A percentile compares a stretch with the other conserved stretches of the same genome.
Conservation (phyloP, 768 basidiomycete species). For the Auriscalpium orientale region DNA sequence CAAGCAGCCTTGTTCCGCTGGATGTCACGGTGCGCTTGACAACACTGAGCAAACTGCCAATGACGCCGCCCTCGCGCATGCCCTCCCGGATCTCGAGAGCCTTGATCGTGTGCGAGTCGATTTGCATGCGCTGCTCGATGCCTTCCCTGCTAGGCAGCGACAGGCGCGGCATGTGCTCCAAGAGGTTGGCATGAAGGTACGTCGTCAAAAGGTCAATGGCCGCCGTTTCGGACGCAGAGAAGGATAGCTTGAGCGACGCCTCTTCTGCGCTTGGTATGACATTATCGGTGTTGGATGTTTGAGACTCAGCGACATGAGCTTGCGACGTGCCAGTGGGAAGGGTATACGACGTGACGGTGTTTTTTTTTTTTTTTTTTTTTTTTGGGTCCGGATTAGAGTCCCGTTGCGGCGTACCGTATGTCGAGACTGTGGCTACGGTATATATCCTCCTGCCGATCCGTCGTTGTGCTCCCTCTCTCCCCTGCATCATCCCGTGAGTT, state of each 20-base stretch:
- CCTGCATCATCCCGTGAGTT: too few species aligned
- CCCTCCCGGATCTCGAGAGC: constrained; percentile 81
- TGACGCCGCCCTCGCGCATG: constrained; percentile 60
- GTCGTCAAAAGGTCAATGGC: constrained; percentile 58
- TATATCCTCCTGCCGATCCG: too few species aligned
- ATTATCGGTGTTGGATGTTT: constrained; percentile 15
- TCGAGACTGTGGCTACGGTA: too few species aligned
- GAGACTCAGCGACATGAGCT: neutral
- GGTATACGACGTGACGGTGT: constrained; percentile 46
- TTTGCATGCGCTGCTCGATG: constrained; percentile 62
- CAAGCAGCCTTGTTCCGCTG: constrained; percentile 68
- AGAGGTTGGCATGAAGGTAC: constrained; percentile 58
- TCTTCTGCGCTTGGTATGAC: neutral
- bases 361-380: too few species aligned
- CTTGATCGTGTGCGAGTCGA: constrained; percentile 83
- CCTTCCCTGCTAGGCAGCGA: constrained; percentile 51
- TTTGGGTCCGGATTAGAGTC: too few species aligned
- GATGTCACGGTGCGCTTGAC: constrained; percentile 73
- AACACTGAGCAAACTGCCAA: constrained; percentile 67
- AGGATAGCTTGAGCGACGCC: neutral
- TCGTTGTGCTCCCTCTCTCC: too few species aligned
- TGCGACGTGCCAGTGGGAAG: neutral
- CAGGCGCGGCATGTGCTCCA: constrained; percentile 72
- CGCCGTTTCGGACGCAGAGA: constrained; percentile 36
- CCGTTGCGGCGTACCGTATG: too few species aligned